Evolutionary conservation across 2,329 filamentous ascomycete genomes (phyloP).

Genomic region (Lecanosticta acicola): DNA sequence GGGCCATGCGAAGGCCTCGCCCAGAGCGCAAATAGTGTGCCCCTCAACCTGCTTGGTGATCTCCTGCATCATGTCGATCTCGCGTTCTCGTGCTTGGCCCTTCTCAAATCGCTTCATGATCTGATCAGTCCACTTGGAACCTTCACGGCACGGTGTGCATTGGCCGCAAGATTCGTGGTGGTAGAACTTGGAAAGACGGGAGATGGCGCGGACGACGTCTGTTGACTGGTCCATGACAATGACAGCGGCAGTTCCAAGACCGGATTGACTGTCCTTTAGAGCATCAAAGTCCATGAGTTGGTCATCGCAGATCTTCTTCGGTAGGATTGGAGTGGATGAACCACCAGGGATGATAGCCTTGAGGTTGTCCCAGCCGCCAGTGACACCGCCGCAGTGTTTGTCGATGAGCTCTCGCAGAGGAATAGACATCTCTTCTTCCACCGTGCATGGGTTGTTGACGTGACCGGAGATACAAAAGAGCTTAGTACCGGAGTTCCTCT

Average conservation of each 20-base stretch:
- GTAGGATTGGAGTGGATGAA: conserved; percentile 91
- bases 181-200: conserved; percentile 92
- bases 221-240: conserved; percentile 99
- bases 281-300: conserved; percentile 99
- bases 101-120: conserved; percentile 97
- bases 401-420: conserved; percentile 93
- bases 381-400: conserved; percentile 94
- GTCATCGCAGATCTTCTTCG: conserved; percentile 82
- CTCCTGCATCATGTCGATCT: conserved; percentile 99
- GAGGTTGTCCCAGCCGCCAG: conserved; percentile 96
- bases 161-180: conserved; percentile 97
- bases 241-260: conserved; percentile 93
- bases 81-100: conserved; percentile 77
- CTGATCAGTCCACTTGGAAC: conserved; percentile 98
- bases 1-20: conserved; percentile 97
- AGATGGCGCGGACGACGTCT: conserved; percentile 90
- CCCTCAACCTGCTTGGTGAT: conserved; percentile 99
- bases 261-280: conserved; percentile 94
- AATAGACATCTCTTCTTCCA: conserved; percentile 99
- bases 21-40: conserved; percentile 95
- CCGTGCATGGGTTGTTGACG: conserved; percentile 96
- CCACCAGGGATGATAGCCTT: conserved; percentile 92
- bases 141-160: conserved; percentile 98
- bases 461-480: conserved; percentile 97
- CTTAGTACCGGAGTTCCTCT: conserved; percentile 95